Percentiles rank a stretch among this genome's conserved stretches.
These are phyloP conservation scores for Penicillium simplicissimum DNA, from an alignment of 495 filamentous ascomycete species.

Conservation along the genomic window DNA sequence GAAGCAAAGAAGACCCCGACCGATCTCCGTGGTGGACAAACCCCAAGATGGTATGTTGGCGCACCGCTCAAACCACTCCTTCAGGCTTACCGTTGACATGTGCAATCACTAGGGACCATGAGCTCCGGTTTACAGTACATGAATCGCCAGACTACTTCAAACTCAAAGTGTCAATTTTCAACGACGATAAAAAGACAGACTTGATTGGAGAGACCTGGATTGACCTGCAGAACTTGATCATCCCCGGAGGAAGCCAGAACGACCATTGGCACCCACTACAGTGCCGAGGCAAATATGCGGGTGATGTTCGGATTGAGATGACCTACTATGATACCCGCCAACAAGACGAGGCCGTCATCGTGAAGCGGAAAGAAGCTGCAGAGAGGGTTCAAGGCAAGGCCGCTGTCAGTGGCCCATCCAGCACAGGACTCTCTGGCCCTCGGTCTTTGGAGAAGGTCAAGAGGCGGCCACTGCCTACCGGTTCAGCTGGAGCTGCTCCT, in stretches of 20 bases:
- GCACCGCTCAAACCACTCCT: not conserved
- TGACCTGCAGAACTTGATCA: constrained; percentile 75
- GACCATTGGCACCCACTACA: constrained; percentile 88
- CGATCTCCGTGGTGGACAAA: constrained; percentile 92
- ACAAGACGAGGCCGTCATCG: constrained; percentile 65
- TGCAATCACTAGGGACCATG: constrained; percentile 75
- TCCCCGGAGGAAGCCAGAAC: constrained; percentile 84
- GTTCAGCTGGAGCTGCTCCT: constrained; percentile 53
- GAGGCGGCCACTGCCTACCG: constrained; percentile 75
- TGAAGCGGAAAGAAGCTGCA: constrained; percentile 51
- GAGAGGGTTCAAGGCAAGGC: constrained; percentile 38
- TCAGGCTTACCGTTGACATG: constrained; percentile 17
- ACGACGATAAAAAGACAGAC: constrained; percentile 95
- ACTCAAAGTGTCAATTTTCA: constrained; percentile 93
- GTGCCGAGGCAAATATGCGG: constrained; percentile 90
- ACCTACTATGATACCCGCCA: constrained; percentile 92
- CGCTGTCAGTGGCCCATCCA: constrained; percentile 16
- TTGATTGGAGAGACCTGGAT: constrained; percentile 93
- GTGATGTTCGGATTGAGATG: constrained; percentile 91
- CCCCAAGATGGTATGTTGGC: constrained; percentile 79
- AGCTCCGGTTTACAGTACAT: constrained; percentile 93
- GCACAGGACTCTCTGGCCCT: constrained; percentile 55
- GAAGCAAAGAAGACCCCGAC: constrained; percentile 97
- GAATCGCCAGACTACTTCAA: constrained; percentile 94
- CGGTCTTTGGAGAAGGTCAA: constrained; percentile 64